A percentile compares a stretch with the other conserved stretches of the same genome.
Evolutionary conservation across 1,139 yeast genomes (phyloP).

Genomic region (Candida sanyaensis): DNA sequence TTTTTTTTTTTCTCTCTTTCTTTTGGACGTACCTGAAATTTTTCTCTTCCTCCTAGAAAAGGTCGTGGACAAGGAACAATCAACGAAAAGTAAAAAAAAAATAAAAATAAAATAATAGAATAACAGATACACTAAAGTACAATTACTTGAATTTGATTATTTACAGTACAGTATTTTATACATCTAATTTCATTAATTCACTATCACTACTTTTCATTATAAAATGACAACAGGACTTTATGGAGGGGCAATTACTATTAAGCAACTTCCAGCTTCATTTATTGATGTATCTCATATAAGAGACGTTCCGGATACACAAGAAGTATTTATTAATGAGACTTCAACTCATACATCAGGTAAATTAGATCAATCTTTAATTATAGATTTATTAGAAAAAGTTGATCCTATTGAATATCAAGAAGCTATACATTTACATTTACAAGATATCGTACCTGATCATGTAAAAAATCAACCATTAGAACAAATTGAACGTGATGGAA

Average conservation of each 20-base stretch:
- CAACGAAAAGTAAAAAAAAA: too few species aligned
- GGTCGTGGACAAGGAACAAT: background rate
- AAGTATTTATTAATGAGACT: conserved; percentile 62
- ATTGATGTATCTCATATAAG: conserved; percentile 74
- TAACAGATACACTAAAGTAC: too few species aligned
- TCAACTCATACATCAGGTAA: conserved; percentile 18
- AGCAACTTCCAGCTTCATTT: conserved; percentile 30
- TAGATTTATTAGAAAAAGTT: conserved; percentile 70
- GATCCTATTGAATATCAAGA: conserved; percentile 33
- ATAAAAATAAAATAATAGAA: background rate
- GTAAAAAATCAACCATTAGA: conserved; percentile 7
- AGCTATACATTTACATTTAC: conserved; percentile 42
- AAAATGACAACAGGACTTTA: conserved; percentile 31
- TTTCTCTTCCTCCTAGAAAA: background rate
- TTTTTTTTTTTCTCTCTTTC: background rate
- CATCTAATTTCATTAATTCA: too few species aligned
- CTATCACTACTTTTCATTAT: too few species aligned
- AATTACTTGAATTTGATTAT: too few species aligned
- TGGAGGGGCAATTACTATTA: conserved; percentile 76
- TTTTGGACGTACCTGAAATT: background rate
- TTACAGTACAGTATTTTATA: too few species aligned
- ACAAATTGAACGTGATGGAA: conserved; percentile 4
- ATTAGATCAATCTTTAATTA: conserved; percentile 61
- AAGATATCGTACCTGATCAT: conserved; percentile 32
- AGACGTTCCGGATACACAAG: conserved; percentile 88